phyloP scores from a whole-genome alignment of 192 early-diverging fungal genomes.

The Martensiomyces pterosporus region DNA sequence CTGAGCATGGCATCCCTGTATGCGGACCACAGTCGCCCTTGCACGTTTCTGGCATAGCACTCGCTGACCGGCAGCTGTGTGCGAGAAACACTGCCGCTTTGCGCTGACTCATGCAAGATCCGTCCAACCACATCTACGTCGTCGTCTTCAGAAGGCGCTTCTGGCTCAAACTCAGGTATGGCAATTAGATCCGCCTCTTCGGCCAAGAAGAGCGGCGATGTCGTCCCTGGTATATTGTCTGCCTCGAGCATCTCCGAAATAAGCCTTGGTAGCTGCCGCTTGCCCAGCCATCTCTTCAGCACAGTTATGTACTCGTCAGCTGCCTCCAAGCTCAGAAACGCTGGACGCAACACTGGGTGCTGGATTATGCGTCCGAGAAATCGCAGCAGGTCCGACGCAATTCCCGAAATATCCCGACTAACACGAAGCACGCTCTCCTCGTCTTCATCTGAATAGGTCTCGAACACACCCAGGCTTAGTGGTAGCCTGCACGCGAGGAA shows the following conservation, averaged over 20 bases:
- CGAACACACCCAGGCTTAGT: constrained; percentile 5
- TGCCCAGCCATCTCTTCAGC: background rate
- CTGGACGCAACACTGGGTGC: background rate
- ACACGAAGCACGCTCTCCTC: background rate
- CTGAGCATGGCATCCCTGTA: no score
- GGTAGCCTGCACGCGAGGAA: constrained; percentile 29
- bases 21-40: background rate
- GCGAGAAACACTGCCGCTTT: background rate
- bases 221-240: no score
- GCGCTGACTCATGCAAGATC: background rate
- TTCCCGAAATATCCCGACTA: constrained; percentile 28
- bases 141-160: background rate
- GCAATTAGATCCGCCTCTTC: background rate
- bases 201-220: no score
- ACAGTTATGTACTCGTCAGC: background rate
- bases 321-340: background rate
- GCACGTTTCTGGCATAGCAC: background rate
- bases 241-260: background rate
- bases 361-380: background rate
- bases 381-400: constrained; percentile 17
- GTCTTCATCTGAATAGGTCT: background rate
- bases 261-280: background rate
- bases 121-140: background rate
- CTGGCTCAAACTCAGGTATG: background rate
- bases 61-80: background rate